Conservation (phyloP, 2,329 filamentous ascomycete species). For the Domatiomyces catenatus region DNA sequence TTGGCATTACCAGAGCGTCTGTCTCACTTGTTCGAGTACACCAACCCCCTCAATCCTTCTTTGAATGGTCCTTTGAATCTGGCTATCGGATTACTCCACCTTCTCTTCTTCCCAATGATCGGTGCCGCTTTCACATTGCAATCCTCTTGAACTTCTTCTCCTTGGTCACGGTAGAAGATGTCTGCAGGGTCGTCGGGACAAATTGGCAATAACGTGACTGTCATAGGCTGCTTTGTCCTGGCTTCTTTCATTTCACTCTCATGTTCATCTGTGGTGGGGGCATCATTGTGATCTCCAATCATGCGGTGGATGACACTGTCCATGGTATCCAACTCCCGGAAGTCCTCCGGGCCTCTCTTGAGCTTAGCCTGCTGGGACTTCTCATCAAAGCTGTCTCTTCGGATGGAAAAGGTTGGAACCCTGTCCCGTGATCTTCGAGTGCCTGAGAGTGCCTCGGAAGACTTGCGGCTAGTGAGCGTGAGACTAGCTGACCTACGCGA, state of each 20-base stretch:
- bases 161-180: constrained; percentile 9
- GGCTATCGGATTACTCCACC: constrained; percentile 18
- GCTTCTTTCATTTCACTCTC: constrained; percentile 1
- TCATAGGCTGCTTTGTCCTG: neutral
- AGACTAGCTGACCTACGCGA: constrained; percentile 52
- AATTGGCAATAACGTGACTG: constrained; percentile 2
- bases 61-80: constrained; percentile 15
- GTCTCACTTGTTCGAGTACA: constrained; percentile 14
- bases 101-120: constrained; percentile 10
- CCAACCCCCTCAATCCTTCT: constrained; percentile 16
- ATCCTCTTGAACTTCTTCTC: constrained; percentile 5
- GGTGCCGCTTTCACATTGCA: constrained; percentile 7
- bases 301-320: constrained; percentile 15
- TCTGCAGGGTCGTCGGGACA: constrained; percentile 13
- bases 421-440: constrained; percentile 7
- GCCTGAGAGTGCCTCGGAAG: constrained; percentile 12
- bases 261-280: constrained; percentile 1
- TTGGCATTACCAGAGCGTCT: neutral
- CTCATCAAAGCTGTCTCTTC: constrained; percentile 13
- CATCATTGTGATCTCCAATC: constrained; percentile 10
- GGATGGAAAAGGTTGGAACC: constrained; percentile 12
- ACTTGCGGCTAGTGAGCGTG: constrained; percentile 22
- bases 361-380: constrained; percentile 5
- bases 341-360: constrained; percentile 1
- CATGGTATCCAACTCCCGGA: constrained; percentile 16